Conservation (phyloP, 306 rosid species). For the Cyclanthera cordifolia region DNA sequence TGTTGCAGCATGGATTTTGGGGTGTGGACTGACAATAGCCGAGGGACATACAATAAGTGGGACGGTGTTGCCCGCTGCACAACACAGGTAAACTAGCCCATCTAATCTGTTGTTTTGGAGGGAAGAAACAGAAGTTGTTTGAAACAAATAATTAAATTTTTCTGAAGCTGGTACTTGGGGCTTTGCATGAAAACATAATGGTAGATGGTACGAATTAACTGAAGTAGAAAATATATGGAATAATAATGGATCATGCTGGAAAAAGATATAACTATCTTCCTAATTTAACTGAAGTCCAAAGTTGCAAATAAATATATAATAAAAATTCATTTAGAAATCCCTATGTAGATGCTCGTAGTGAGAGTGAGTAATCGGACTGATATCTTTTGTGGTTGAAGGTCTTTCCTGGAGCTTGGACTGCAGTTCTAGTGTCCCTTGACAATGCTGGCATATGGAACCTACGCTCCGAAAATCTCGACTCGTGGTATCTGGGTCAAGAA, state of each 20-base stretch:
- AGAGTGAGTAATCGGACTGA: conserved; percentile 1
- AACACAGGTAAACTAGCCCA: conserved; percentile 43
- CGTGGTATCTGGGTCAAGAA: conserved; percentile 91
- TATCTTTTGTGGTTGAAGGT: conserved; percentile 33
- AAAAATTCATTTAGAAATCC: too few species aligned
- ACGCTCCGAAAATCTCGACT: conserved; percentile 69
- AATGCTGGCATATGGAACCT: conserved; percentile 89
- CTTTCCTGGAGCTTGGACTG: conserved; percentile 94
- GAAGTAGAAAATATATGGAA: neutral
- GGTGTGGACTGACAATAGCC: conserved; percentile 87
- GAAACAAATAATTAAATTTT: neutral
- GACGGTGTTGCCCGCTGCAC: conserved; percentile 92
- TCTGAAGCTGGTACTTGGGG: neutral
- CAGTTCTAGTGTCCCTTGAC: conserved; percentile 77
- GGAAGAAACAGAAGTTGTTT: conserved; percentile 2
- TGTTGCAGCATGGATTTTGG: conserved; percentile 85
- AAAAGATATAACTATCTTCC: neutral
- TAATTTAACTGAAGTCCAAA: neutral
- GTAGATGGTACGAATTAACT: neutral
- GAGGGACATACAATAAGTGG: conserved; percentile 96
- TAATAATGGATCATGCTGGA: neutral
- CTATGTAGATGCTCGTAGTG: neutral
- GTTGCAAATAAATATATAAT: too few species aligned
- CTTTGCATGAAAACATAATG: neutral
- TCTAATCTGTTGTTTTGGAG: neutral